Base-by-base conservation (phyloP, 2,329 filamentous ascomycete genomes). In the Zymoseptoria pseudotritici region DNA sequence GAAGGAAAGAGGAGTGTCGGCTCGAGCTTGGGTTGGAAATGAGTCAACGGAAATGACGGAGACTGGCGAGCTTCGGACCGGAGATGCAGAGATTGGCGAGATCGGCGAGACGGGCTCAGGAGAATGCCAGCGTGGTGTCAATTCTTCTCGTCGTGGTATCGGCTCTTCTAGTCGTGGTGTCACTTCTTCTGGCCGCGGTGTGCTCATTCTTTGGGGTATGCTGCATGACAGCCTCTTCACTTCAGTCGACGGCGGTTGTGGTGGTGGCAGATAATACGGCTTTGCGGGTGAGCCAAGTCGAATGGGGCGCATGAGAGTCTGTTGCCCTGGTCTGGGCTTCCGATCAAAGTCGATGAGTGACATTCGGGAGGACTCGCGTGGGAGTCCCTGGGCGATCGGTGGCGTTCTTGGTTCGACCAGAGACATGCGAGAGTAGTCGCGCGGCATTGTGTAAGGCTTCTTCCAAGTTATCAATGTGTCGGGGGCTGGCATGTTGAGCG, bases 231-330 rank as follows among this genome's bases (percentile, higher is more conserved):
- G 36, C 36, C 36, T 46, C 36, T 46, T 46, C 10, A 46, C 36
- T n/a, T 46, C 11, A 11, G 36, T 46, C 3, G 36, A 17, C 11
- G 36, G 10, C 10, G 36, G 36, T n/a, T n/a, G 65, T 19, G 56
- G 58, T 1, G 67, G 65, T 50, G 68, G 67, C 9, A 66, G 53
- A 57, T 67, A 62, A 54, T 62, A 66, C 11, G 58, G 53, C 53
- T 65, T 64, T 7, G 65, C 70, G 67, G 63, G 76, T 71, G 57
- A 68, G 8, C 67, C 69, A 7, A 59, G 63, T 24, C 64, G 61
- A 24, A 71, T 67, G 3, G 69, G 67, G 11, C 63, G 57, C 55
- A 71, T 61, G 24, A 70, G 60, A 11, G 65, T 60, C 50, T 63
- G 65, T 17, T 63, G 61, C 5, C 57, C 51, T 9, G 63, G 62